Percentiles rank a stretch among this genome's conserved stretches.
phyloP scores from a whole-genome alignment of 176 grass and related monocot species.

The Bolboschoenus planiculmis region DNA sequence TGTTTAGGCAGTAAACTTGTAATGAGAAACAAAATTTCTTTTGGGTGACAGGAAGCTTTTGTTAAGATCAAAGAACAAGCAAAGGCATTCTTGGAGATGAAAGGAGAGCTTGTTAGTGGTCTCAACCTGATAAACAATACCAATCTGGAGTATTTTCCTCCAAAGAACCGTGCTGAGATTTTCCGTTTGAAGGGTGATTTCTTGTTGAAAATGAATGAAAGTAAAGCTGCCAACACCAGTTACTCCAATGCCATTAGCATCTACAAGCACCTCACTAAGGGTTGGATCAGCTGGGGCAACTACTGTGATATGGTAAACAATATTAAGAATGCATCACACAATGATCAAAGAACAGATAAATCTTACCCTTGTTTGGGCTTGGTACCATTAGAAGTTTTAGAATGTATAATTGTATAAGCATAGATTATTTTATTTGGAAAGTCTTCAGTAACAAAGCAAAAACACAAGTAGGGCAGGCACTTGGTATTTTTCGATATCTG shows the following conservation, averaged over 20 bases:
- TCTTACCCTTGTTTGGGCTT: background rate
- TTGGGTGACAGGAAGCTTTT: slow-evolving; percentile 72
- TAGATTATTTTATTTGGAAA: background rate
- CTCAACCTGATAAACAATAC: slow-evolving; percentile 93
- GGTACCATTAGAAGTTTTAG: background rate
- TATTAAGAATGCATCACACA: background rate
- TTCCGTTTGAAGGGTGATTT: slow-evolving; percentile 93
- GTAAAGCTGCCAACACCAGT: slow-evolving; percentile 57
- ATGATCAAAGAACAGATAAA: background rate
- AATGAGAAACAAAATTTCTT: background rate
- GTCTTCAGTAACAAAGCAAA: background rate
- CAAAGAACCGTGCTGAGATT: slow-evolving; percentile 97
- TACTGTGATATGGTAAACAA: slow-evolving; percentile 96
- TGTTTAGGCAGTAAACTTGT: background rate
- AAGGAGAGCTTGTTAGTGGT: slow-evolving; percentile 84
- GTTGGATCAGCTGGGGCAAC: slow-evolving; percentile 99
- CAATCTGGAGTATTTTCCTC: slow-evolving; percentile 93
- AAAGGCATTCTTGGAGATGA: slow-evolving; percentile 96
- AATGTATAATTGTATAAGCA: background rate
- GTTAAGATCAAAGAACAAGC: slow-evolving; percentile 99
- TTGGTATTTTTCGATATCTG: background rate
- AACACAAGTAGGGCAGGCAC: background rate
- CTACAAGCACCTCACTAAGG: slow-evolving; percentile 95
- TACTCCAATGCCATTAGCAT: slow-evolving; percentile 89
- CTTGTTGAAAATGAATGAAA: slow-evolving; percentile 79